phyloP scores from a whole-genome alignment of 1,284 basidiomycete genomes.

The Apiotrichum brassicae region DNA sequence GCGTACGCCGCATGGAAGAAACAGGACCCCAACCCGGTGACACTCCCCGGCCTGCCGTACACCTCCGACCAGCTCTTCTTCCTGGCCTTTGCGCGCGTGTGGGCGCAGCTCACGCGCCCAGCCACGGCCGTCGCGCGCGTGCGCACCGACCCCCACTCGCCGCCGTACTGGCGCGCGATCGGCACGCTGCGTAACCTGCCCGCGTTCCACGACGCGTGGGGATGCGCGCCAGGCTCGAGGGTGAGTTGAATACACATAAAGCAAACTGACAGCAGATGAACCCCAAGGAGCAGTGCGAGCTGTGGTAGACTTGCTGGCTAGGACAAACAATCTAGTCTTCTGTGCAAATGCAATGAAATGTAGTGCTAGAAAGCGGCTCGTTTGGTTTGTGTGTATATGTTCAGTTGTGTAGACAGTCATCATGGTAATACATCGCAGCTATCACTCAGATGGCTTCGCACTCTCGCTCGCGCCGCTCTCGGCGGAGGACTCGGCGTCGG shows the following conservation, averaged over 20 bases:
- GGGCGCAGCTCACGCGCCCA: constrained; percentile 38
- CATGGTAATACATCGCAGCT: too few relatives aligned
- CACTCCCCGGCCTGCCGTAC: constrained; percentile 74
- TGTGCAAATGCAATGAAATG: too few relatives aligned
- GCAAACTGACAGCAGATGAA: constrained; percentile 36
- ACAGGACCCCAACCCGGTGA: constrained; percentile 17
- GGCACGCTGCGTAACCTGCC: constrained; percentile 60
- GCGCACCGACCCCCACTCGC: constrained; percentile 82
- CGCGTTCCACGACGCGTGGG: constrained; percentile 45
- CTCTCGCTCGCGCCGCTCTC: too few relatives aligned
- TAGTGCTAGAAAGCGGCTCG: too few relatives aligned
- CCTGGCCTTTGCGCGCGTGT: constrained; percentile 61
- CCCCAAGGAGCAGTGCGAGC: constrained; percentile 36
- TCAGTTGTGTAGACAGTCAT: background rate
- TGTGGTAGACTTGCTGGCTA: constrained; percentile 24
- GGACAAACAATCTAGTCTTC: too few relatives aligned
- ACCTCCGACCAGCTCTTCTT: constrained; percentile 83
- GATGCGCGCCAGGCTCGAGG: constrained; percentile 40
- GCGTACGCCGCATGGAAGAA: constrained; percentile 81
- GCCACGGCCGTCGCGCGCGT: constrained; percentile 62
- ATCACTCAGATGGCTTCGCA: background rate
- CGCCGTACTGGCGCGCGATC: constrained; percentile 66
- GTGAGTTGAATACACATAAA: too few relatives aligned
- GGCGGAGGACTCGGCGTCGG: too few relatives aligned
- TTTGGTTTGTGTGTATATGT: background rate